A percentile compares a stretch with the other conserved stretches of the same genome.
phyloP scores from a whole-genome alignment of 2,329 filamentous ascomycete genomes.

The Diplodia seriata region DNA sequence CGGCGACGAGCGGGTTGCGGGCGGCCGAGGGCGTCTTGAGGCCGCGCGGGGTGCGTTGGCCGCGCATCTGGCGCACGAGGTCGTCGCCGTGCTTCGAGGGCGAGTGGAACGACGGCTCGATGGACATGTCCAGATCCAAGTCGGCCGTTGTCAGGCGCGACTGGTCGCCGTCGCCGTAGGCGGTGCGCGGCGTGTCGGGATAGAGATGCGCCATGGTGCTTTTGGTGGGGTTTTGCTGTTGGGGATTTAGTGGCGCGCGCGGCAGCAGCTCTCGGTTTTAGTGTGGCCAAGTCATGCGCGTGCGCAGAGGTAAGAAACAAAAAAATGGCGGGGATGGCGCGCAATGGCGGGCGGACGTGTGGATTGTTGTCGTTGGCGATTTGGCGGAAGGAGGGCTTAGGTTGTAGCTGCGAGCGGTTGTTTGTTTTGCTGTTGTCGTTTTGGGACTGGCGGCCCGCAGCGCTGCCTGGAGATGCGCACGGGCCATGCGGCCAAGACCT shows the following conservation, averaged over 20 bases:
- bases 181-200: conserved; percentile 86
- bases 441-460: conserved; percentile 24
- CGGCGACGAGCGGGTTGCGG: conserved; percentile 68
- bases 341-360: conserved; percentile 7
- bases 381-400: not conserved
- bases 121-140: conserved; percentile 85
- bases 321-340: conserved; percentile 7
- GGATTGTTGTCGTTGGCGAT: conserved; percentile 2
- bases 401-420: conserved; percentile 18
- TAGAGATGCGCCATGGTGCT: conserved; percentile 54
- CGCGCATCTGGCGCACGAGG: conserved; percentile 74
- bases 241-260: not conserved
- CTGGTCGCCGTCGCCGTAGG: conserved; percentile 71
- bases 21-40: conserved; percentile 74
- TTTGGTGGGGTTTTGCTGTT: conserved; percentile 18
- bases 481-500: conserved; percentile 24
- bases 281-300: conserved; percentile 15
- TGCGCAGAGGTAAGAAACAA: conserved; percentile 17
- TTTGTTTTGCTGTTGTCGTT: conserved; percentile 32
- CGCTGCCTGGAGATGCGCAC: conserved; percentile 32
- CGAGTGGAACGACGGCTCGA: conserved; percentile 85
- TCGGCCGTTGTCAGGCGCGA: conserved; percentile 76
- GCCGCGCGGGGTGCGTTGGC: conserved; percentile 51
- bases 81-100: conserved; percentile 75
- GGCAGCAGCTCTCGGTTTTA: conserved; percentile 11